Base-by-base conservation (phyloP, 2,329 filamentous ascomycete species). In the Colletotrichum brevisporum region DNA sequence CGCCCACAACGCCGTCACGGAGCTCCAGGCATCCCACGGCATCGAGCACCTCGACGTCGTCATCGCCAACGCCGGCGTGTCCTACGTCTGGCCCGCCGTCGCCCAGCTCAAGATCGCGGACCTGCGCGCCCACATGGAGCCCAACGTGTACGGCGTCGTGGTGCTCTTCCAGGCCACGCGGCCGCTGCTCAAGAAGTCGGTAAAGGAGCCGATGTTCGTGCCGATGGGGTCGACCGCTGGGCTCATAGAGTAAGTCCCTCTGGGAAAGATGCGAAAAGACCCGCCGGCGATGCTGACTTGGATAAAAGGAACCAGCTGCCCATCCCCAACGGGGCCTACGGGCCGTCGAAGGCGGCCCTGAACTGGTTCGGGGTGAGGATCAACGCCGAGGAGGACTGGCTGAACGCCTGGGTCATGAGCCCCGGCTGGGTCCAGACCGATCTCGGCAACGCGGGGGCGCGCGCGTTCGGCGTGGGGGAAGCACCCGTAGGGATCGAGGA, bases 11-110 rank as follows among this genome's bases (percentile, higher is more conserved):
- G 81, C 81, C 2, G 75, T 81, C 1, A 58, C 76, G 27, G 71
- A 75, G 4, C 75, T 84, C 0, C 68, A 75, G 3, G 21, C 39
- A 5, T 21, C 59, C 8, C 69, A 79, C 15, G 78, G 77, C 4
- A 82, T 88, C 70, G 72, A 75, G 5, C 74, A 79, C 26, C 74
- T 88, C 2, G 85, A 89, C 69, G 74, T 86, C 6, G 80, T 89
- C 2, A 83, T 89, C 59, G 83, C 85, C 52, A 89, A 88, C 72
- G 85, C 86, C 0, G 86, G 81, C 13, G 81, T 85, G 12, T 73
- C 74, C 5, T 75, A 76, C 4, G 57, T 72, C 16, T 82, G 72
- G 45, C 78, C 78, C 0, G 71, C 73, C 0, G 77, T 81, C 1
- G 65, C 72, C 2, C 76, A 78, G 12, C 76, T 77, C 24, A 76